Base-by-base conservation (phyloP, 2,329 filamentous ascomycete species). In the Fusarium musae region DNA sequence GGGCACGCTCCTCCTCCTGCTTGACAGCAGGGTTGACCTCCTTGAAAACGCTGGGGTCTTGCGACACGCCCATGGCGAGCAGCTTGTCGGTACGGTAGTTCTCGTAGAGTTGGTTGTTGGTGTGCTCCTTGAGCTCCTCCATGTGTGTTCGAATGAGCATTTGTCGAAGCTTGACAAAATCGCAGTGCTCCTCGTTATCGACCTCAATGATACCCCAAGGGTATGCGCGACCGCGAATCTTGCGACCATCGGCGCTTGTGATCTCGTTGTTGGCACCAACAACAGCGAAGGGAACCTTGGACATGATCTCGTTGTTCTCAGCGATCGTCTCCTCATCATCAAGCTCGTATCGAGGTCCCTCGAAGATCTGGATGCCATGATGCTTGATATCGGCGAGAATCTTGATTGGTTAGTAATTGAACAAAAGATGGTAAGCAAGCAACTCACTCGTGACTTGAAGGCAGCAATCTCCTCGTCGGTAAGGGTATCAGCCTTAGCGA, bases 81-180 rank as follows among this genome's bases (percentile, higher is more conserved):
- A 99, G 94, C 91, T 99, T 99, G 87, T 98, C 96, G 81, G 96
- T 98, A 85, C 96, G 93, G 92, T 99, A 99, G 90, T 98, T 98
- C 89, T 99, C 96, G 87, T 99, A 99, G 79, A 99, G 88, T 76
- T 89, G 90, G 87, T 99, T 99, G 92, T 98, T 99, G 84, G 96
- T 99, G 88, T 99, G 94, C 88, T 99, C 96, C 92, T 99, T 99
- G 87, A 99, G 94, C 87, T 99, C 96, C 84, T 99, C 96, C 96
- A 99, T 99, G 90, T 99, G 96, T 64, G 96, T 99, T 84, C 96
- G 93, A 87, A 99, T 98, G 78, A 99, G 91, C 96, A 99, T 99
- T 86, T 99, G 96, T 84, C 96, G 95, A 71, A 99, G 92, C 91
- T 99, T 99, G 85, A 98, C 96, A 78, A 99, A 99, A 86, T 99